Evolutionary conservation across 1,284 basidiomycete species (phyloP).

Genomic region (Fomes fomentarius): DNA sequence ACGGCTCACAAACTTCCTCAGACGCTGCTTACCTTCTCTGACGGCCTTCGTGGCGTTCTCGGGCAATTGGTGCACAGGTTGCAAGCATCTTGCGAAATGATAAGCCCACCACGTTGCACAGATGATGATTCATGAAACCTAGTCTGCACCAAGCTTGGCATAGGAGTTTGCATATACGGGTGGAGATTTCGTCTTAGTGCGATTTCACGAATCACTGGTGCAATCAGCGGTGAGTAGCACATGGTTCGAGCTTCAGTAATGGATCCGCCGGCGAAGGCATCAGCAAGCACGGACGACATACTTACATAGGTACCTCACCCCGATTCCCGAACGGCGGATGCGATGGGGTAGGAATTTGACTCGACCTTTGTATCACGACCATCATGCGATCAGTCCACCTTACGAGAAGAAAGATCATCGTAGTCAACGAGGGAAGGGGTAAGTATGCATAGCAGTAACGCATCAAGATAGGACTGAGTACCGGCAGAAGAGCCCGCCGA

Average conservation of each 20-base stretch:
- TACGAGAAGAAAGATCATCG: no score
- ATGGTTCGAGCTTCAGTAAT: background rate
- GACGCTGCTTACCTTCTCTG: background rate
- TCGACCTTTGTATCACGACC: no score
- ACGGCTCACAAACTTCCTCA: background rate
- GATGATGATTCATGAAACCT: background rate
- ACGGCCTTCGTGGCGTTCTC: background rate
- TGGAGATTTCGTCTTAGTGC: background rate
- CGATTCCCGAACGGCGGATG: no score
- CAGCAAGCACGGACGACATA: background rate
- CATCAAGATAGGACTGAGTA: no score
- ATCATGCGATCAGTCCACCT: no score
- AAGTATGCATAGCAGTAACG: no score
- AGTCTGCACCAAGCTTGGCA: background rate
- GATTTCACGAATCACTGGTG: background rate
- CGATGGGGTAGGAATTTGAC: no score
- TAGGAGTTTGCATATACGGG: background rate
- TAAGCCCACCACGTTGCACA: background rate
- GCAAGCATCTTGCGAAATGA: background rate
- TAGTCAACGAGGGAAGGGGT: no score
- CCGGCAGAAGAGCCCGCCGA: no score
- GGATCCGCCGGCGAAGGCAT: background rate
- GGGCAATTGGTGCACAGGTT: background rate
- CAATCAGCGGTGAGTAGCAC: background rate
- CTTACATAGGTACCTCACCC: background rate